These are phyloP conservation scores for Endotrypanum monterogeii DNA, from an alignment of 208 protist genomes.

Conservation along the genomic window DNA sequence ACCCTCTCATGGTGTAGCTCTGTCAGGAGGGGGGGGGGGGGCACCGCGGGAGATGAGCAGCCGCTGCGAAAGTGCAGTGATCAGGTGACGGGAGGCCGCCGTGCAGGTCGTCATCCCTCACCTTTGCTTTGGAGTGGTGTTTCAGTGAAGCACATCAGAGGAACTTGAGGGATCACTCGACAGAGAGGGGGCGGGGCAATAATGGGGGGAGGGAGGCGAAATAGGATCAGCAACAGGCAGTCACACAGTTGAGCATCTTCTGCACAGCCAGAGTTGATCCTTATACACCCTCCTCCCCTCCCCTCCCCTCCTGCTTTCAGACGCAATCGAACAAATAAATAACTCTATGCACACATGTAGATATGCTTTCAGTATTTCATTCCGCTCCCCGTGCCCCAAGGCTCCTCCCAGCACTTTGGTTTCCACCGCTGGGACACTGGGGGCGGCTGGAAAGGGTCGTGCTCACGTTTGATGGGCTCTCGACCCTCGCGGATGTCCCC, in stretches of 20 bases:
- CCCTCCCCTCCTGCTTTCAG: no score
- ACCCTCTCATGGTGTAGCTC: background rate
- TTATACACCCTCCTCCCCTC: no score
- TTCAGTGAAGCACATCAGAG: background rate
- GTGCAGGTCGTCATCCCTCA: background rate
- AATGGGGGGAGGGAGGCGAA: background rate
- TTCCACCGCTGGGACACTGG: constrained; percentile 86
- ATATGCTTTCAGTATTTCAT: constrained; percentile 27
- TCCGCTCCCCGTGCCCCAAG: constrained; percentile 82
- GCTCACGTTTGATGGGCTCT: constrained; percentile 60
- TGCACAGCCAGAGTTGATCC: no score
- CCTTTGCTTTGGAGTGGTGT: background rate
- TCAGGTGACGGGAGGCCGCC: background rate
- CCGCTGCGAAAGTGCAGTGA: background rate
- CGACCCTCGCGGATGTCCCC: constrained; percentile 87
- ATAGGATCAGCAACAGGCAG: no score
- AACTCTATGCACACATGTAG: background rate
- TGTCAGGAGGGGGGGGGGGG: background rate
- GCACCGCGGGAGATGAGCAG: background rate
- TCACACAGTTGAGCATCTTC: background rate
- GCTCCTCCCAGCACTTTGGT: constrained; percentile 90
- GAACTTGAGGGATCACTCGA: background rate
- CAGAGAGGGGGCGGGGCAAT: background rate
- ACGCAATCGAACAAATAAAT: background rate
- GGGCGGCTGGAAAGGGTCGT: constrained; percentile 75